These are phyloP conservation scores for Rhizophlyctis rosea DNA, from an alignment of 192 early-diverging fungal species.

Conservation along the genomic window DNA sequence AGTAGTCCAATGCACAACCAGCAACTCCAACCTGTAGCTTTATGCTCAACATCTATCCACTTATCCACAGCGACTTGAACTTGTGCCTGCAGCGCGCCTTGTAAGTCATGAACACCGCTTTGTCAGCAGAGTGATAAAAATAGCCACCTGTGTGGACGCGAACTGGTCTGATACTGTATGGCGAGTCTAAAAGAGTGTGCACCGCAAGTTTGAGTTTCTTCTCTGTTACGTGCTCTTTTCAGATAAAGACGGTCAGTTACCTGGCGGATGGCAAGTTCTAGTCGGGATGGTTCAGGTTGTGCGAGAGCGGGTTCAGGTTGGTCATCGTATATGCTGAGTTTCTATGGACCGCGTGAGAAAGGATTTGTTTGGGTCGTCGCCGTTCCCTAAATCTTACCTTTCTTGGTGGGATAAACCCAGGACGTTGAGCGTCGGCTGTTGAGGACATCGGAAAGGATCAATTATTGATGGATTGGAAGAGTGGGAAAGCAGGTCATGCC, in stretches of 20 bases:
- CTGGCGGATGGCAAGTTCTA: conserved; percentile 35
- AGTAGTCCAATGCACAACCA: background rate
- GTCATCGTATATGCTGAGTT: conserved; percentile 34
- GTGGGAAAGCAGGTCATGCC: no score
- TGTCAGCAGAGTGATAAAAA: no score
- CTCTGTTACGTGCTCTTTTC: no score
- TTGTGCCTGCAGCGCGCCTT: no score
- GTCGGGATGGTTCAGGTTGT: conserved; percentile 22
- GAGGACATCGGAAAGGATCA: no score
- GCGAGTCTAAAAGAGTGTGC: conserved; percentile 9
- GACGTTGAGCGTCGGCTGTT: no score
- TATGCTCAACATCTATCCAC: conserved; percentile 30
- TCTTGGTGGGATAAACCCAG: no score
- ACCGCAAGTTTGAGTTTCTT: background rate
- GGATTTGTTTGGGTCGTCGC: no score
- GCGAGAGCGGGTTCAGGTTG: conserved; percentile 6
- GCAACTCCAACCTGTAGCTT: conserved; percentile 8
- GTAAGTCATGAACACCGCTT: no score
- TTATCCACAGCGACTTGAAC: conserved; percentile 30
- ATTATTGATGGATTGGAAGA: no score
- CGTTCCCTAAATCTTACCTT: no score
- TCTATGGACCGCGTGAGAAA: conserved; percentile 5
- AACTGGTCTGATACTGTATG: conserved; percentile 26
- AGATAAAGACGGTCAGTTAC: no score
- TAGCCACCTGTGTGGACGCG: conserved; percentile 27